Base-by-base conservation (phyloP, 805 yeast genomes). In the Candida saitoana region DNA sequence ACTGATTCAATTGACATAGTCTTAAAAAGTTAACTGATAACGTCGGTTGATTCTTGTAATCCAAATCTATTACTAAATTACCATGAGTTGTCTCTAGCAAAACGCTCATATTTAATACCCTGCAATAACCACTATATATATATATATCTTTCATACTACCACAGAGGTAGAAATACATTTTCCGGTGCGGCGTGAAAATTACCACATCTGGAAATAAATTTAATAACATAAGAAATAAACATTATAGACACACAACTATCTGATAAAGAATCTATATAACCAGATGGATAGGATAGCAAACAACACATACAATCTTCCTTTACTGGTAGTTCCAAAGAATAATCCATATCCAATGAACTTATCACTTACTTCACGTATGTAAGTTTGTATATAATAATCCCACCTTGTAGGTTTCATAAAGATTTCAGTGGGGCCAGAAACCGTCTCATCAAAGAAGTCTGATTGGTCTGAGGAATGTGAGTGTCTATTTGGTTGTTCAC, bases 1-100 rank as follows among this genome's bases (percentile, higher is more conserved):
- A 81, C 57, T 73, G 75, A 42, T 74, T 70, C 30, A 65, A 49
- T 51, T 73, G 67, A 60, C 85, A 79, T 9, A 80, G 64, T 48
- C 77, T 74, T 31, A 81, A 43, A 52, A 81, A 80, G 51, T 76
- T 76, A 41, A 51, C 56, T 24, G 73, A 58, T 31, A 70, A 71
- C 15, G 46, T 48, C 1, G 74, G 74, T 3, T 69, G 62, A 5
- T 54, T 50, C 6, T 65, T 54, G 4, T 50, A 42, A 37, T 54
- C 49, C 14, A 80, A 49, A 47, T 80, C 86, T 7, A 80, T 55
- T 7, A 77, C 81, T 5, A 80, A 34, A 43, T 71, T 72, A 5
- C 64, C 84, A 43, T 42, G 40, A 4, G 62, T 62, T 2, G 69
- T 66, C 46, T 66, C 73, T 11, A 66, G 20, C 3, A 66, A 46